Percentiles rank a stretch among this genome's conserved stretches.
phyloP scores from a whole-genome alignment of 768 basidiomycete genomes.

The Suillus alpinus region DNA sequence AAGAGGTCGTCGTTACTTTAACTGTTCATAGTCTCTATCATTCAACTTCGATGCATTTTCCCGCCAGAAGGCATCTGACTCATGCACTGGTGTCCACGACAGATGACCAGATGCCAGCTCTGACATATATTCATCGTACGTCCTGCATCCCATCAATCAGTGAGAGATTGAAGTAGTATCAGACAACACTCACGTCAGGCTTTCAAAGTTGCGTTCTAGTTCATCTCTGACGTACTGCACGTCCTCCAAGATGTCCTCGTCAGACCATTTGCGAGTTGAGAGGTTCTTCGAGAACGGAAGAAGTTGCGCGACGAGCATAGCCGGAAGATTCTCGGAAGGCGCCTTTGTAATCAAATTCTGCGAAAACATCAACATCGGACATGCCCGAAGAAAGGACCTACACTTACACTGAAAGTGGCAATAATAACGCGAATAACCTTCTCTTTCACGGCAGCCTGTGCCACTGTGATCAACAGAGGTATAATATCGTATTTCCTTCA shows the following conservation, averaged over 20 bases:
- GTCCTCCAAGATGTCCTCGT: conserved; percentile 94
- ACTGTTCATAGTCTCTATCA: conserved; percentile 77
- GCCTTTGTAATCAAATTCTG: conserved; percentile 92
- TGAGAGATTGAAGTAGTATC: not conserved
- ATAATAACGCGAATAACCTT: conserved; percentile 94
- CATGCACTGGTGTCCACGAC: conserved; percentile 95
- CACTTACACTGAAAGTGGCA: conserved; percentile 79
- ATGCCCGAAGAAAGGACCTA: not conserved
- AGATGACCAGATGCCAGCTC: conserved; percentile 88
- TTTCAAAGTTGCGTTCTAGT: conserved; percentile 80
- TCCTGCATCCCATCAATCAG: conserved; percentile 46
- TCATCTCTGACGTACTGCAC: conserved; percentile 85
- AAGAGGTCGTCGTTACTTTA: conserved; percentile 56
- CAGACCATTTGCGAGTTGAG: conserved; percentile 82
- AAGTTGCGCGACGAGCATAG: conserved; percentile 87
- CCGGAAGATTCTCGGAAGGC: conserved; percentile 82
- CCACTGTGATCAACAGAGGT: conserved; percentile 77
- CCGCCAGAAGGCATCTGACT: conserved; percentile 97
- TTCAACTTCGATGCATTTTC: conserved; percentile 88
- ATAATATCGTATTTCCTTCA: conserved; percentile 85
- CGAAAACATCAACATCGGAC: conserved; percentile 8
- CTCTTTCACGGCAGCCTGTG: conserved; percentile 91
- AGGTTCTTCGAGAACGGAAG: conserved; percentile 87
- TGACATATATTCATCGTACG: conserved; percentile 93
- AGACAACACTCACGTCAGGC: conserved; percentile 70